Base-by-base conservation (phyloP, 495 filamentous ascomycete genomes). In the Penicillium psychrofluorescens region DNA sequence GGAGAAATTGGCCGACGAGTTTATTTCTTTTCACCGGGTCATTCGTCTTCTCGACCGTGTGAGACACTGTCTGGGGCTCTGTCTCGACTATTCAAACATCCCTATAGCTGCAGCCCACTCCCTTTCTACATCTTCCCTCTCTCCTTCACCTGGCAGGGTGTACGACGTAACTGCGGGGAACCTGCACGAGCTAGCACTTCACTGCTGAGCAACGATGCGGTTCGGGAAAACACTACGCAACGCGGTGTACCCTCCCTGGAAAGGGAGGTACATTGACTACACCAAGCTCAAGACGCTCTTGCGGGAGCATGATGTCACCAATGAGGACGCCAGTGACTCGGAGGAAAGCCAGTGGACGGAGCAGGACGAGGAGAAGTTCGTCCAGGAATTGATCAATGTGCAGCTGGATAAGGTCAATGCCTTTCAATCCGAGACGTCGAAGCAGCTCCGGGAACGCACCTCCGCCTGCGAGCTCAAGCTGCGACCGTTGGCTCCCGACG, bases 391-490 rank as follows among this genome's bases (percentile, higher is more conserved):
- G 41, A 75, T 95, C 56, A 98, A 95, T 62, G 80, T 84, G 6
- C 88, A 98, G 68, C 73, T 98, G 56, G 90, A 97, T 53, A 97
- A 97, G 69, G 92, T 97, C 49, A 83, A 91, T 56, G 69, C 77
- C 34, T 98, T 97, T 66, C 92, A 96, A 61, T 75, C 75, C 30
- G 77, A 85, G 42, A 92, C 79, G 38, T 78, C 83, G 43, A 71
- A 82, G 56, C 73, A 77, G 51, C 74, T 95, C 45, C 78, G 84
- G 36, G 77, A 90, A 36, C 78, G 84, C 32, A 79, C 77, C 7
- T 62, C 69, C 3, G 67, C 72, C n/a, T 78, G 72, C 54, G 76
- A 79, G 50, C 59, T 59, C 28, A 72, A 74, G 48, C 53, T 79
- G 40, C 68, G 76, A 37, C 66, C 71, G 31, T 42, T 78, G 36